Conservation (phyloP, 768 basidiomycete species). For the Agaricus sinodeliciosus region DNA sequence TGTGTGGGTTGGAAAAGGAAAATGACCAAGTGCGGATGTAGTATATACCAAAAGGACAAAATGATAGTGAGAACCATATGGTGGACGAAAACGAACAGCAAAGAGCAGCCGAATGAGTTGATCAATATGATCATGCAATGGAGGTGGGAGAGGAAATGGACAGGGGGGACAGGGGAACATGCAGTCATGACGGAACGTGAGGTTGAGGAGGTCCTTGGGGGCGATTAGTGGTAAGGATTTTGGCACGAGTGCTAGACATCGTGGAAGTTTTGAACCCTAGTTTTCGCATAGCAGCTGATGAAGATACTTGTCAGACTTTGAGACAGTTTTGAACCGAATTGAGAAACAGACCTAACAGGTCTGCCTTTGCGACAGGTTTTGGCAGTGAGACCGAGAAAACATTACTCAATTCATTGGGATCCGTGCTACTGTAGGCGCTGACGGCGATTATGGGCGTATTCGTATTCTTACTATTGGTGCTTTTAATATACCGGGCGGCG, state of each 20-base stretch:
- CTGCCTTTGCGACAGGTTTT: conserved; percentile 87
- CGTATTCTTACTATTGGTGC: conserved; percentile 91
- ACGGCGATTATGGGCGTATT: conserved; percentile 90
- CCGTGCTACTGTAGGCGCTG: conserved; percentile 77
- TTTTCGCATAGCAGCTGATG: conserved; percentile 61
- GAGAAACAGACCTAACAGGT: conserved; percentile 52
- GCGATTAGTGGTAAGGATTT: conserved; percentile 38
- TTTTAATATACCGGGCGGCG: conserved; percentile 95
- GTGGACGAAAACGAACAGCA: conserved; percentile 20
- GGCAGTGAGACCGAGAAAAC: conserved; percentile 77
- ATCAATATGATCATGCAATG: conserved; percentile 11
- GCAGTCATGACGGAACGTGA: conserved; percentile 29
- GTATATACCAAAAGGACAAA: conserved; percentile 30
- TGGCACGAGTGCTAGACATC: conserved; percentile 48
- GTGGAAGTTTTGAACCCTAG: conserved; percentile 88
- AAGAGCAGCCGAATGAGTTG: conserved; percentile 11
- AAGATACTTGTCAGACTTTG: conserved; percentile 6
- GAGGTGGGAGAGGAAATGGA: conserved; percentile 16
- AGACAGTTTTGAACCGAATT: background rate
- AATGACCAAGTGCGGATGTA: conserved; percentile 22
- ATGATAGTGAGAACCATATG: conserved; percentile 23
- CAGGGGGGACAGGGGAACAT: conserved; percentile 10
- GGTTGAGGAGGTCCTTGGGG: background rate
- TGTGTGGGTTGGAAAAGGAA: conserved; percentile 17
- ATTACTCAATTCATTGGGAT: conserved; percentile 56